These are phyloP conservation scores for Sporothrix phasma DNA, from an alignment of 2,329 filamentous ascomycete genomes.

Conservation along the genomic window DNA sequence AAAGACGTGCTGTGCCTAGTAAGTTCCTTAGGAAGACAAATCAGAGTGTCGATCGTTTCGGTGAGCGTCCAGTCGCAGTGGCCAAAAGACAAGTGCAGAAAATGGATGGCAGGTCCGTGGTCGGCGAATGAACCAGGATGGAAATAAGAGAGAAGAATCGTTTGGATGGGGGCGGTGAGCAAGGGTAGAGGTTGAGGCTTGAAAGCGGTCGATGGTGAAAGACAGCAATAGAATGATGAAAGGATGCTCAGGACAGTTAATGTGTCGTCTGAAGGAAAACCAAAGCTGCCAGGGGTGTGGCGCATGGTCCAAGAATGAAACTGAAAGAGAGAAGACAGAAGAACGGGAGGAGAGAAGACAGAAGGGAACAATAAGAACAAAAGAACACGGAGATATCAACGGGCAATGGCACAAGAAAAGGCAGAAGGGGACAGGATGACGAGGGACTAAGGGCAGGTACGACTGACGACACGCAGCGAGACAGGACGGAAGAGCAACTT, in stretches of 20 bases:
- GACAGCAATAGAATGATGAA: conserved; percentile 17
- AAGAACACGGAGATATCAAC: neutral
- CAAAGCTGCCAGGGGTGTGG: neutral
- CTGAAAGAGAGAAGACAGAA: neutral
- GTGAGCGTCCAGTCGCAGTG: neutral
- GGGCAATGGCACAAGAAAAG: neutral
- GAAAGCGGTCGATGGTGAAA: conserved; percentile 17
- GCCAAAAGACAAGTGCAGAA: neutral
- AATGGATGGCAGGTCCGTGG: neutral
- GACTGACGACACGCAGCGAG: neutral
- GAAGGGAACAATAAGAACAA: neutral
- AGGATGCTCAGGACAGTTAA: conserved; percentile 13
- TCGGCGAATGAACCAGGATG: neutral
- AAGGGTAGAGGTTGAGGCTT: conserved; percentile 10
- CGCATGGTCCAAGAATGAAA: neutral
- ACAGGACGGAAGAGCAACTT: neutral
- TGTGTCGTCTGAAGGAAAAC: neutral
- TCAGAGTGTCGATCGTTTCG: neutral
- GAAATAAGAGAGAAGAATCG: neutral
- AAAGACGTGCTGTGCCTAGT: neutral
- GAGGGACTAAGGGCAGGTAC: neutral
- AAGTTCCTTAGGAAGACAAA: neutral
- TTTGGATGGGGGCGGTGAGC: neutral
- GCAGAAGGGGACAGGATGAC: neutral
- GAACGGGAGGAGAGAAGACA: neutral